Conservation (phyloP, 495 filamentous ascomycete genomes). For the Podospora sp. region DNA sequence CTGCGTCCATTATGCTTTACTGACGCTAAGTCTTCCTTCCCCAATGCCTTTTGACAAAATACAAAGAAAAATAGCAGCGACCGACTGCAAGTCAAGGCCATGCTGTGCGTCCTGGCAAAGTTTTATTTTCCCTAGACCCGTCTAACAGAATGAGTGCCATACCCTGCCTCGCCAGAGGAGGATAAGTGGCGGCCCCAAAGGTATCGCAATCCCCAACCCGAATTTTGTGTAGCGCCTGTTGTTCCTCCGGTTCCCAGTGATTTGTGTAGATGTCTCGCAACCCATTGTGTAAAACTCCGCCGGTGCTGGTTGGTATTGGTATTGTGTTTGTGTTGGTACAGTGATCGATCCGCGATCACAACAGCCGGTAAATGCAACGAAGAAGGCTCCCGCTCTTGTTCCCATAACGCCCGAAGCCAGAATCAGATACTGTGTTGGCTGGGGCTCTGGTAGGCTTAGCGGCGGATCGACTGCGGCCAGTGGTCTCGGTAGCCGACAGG, state of each 20-base stretch:
- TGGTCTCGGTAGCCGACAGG: constrained; percentile 53
- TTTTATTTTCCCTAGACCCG: background rate
- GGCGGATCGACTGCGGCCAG: constrained; percentile 41
- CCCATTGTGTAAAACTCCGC: constrained; percentile 12
- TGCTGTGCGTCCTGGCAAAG: background rate
- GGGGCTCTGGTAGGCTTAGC: constrained; percentile 19
- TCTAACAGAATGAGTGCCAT: background rate
- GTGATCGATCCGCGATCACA: background rate
- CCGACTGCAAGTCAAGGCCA: background rate
- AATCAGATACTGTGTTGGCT: background rate
- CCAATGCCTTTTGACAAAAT: background rate
- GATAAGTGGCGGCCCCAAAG: background rate
- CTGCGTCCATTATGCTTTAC: background rate
- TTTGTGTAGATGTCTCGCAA: constrained; percentile 6
- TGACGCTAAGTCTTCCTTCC: background rate
- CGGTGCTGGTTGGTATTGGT: background rate
- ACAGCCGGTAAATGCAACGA: background rate
- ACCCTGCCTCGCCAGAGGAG: background rate
- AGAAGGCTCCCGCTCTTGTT: constrained; percentile 12
- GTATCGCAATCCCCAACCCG: background rate
- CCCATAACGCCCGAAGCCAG: constrained; percentile 3
- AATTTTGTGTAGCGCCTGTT: constrained; percentile 9
- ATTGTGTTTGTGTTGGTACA: constrained; percentile 9
- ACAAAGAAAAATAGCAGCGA: background rate
- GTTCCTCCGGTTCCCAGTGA: background rate